phyloP scores from a whole-genome alignment of 352 stramenopile species.

The Nothophytophthora sp. region DNA sequence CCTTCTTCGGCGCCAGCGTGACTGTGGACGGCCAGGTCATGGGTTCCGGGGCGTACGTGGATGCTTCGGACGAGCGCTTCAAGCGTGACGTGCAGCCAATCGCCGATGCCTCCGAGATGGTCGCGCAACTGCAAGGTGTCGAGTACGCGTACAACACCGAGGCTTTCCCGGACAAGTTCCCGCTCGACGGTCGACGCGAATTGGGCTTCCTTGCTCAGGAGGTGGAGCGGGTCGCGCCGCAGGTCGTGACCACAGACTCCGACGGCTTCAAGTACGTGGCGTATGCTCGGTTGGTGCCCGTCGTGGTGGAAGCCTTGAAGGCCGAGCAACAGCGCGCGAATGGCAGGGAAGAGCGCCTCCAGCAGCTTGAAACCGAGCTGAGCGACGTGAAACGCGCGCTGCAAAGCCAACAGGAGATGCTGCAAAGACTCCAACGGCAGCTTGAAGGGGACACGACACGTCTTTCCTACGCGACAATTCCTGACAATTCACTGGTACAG shows the following conservation, averaged over 20 bases:
- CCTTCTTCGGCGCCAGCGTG: conserved; percentile 83
- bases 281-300: conserved; percentile 77
- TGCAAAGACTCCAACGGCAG: conserved; percentile 8
- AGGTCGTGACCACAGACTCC: conserved; percentile 70
- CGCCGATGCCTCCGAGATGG: conserved; percentile 39
- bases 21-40: conserved; percentile 90
- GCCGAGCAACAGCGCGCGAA: conserved; percentile 23
- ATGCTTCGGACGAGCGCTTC: conserved; percentile 90
- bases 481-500: too few relatives aligned
- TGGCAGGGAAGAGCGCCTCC: conserved; percentile 12
- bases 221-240: conserved; percentile 73
- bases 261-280: conserved; percentile 89
- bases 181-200: conserved; percentile 34
- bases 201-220: conserved; percentile 91
- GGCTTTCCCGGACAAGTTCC: conserved; percentile 51
- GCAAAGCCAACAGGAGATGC: conserved; percentile 14
- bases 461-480: neutral
- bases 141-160: conserved; percentile 54
- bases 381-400: conserved; percentile 13
- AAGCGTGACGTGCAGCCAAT: conserved; percentile 71
- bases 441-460: neutral
- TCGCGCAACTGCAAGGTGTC: conserved; percentile 65
- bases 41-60: conserved; percentile 89
- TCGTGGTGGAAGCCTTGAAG: conserved; percentile 86
- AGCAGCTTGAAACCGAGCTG: conserved; percentile 17